These are phyloP conservation scores for Obba rivulosa DNA, from an alignment of 768 basidiomycete genomes.

Conservation along the genomic window DNA sequence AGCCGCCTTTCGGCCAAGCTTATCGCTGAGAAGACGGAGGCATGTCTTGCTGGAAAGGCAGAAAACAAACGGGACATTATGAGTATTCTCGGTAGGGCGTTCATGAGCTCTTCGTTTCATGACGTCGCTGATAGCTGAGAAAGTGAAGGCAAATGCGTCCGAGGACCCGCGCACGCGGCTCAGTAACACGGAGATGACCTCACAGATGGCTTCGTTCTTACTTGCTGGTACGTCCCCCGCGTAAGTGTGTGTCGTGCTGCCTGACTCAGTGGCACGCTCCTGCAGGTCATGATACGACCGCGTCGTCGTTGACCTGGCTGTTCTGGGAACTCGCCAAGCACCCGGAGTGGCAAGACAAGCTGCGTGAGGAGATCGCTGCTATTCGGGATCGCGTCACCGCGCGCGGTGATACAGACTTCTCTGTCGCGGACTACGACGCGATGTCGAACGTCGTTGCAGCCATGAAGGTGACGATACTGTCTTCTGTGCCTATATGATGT, in stretches of 20 bases:
- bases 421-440: conserved; percentile 26
- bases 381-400: conserved; percentile 16
- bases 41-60: conserved; percentile 10
- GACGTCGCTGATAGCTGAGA: no score
- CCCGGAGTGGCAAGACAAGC: conserved; percentile 19
- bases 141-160: conserved; percentile 26
- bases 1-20: conserved; percentile 18
- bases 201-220: conserved; percentile 23
- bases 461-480: conserved; percentile 22
- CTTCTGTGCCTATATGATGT: not conserved
- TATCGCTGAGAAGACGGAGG: conserved; percentile 19
- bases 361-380: conserved; percentile 23
- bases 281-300: conserved; percentile 27
- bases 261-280: not conserved
- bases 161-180: conserved; percentile 24
- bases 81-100: conserved; percentile 27
- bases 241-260: not conserved
- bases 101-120: not conserved
- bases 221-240: conserved; percentile 7
- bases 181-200: conserved; percentile 27
- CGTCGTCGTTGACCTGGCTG: conserved; percentile 24
- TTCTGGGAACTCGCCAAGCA: conserved; percentile 25
- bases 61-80: conserved; percentile 29
- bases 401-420: conserved; percentile 23
- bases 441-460: conserved; percentile 28